Base-by-base conservation (phyloP, 352 stramenopile species). In the Saprolegnia parasitica region DNA sequence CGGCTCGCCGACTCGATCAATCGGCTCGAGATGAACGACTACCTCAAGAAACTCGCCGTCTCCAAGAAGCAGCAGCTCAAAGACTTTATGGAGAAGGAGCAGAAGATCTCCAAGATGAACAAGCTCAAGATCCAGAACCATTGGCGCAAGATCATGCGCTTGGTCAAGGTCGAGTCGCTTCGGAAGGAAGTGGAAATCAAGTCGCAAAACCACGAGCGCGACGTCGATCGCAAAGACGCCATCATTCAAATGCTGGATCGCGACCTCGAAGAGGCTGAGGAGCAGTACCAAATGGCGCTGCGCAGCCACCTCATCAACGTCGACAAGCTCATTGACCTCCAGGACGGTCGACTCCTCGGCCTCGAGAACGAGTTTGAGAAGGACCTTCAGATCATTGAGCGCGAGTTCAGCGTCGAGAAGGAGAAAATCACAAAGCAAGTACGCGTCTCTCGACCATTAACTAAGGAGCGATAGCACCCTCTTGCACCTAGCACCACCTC, bases 71-170 rank as follows among this genome's bases (percentile, higher is more conserved):
- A 78, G 10, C 67, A 89, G 49, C 65, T 91, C 50, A 81, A 84
- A 20, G 84, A 96, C 67, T 88, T 93, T 61, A 83, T 91, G 77
- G 77, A 77, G 29, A 87, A 89, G 37, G 79, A 92, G 70, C 80
- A 87, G 32, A 80, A 77, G 56, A 83, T 88, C 55, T 93, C 78
- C 32, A 77, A 77, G 58, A 88, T 86, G 79, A 97, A 93, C 77
- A 89, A 87, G 65, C 78, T 96, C 56, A 97, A 98, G 71, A 97
- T 98, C 72, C 87, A 98, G 66, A 97, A 96, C 74, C 91, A 97
- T 70, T 98, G 92, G 92, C 84, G 93, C 56, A 97, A 97, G 75
- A 98, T 98, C 74, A 97, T 98, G 91, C 81, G 93, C n/a, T 79
- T 97, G 0, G 87, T 96, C 60, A 98, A 98, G 74, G 86, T 97